Base-by-base conservation (phyloP, 2,329 filamentous ascomycete genomes). In the Aspergillus sp. region DNA sequence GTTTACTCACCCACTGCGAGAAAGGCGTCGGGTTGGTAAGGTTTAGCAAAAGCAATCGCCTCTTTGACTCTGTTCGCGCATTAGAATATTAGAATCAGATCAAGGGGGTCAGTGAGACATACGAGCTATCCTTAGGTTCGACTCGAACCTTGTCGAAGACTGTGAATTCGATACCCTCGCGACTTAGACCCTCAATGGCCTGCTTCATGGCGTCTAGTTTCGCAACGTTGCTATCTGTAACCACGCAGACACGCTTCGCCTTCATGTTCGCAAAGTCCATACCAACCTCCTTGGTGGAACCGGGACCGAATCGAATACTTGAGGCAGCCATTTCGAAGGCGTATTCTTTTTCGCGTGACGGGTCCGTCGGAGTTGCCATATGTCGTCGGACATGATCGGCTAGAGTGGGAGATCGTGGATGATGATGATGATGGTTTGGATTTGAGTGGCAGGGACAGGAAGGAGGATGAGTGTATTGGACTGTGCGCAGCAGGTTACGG, bases 271-370 rank as follows among this genome's bases (percentile, higher is more conserved):
- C 89, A 66, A 98, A 88, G 76, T 99, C 95, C 95, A 98, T 98
- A 63, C 95, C 95, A 19, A 99, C 92, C 76, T 99, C 95, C 75
- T 91, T 91, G 22, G 95, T 99, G 56, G 89, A 90, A 5, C 95
- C 95, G 0, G 91, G 91, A 0, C 95, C 95, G 68, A 98, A 99
- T 12, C 95, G 87, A 69, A 99, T 97, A 27, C 89, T 91, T 1
- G 91, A 96, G 1, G 95, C 92, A 0, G 95, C 95, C 93, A 99
- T 96, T 75, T 99, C 95, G 72, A 99, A 99, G 13, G 95, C 95
- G 78, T 99, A 99, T 74, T 99, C 95, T 73, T 96, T 96, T 69
- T 92, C 85, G 63, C 86, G 84, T 2, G 84, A 83, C 8, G 82
- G 77, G 68, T 91, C 88, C 27, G 89, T 78, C 0, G 93, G 91